Base-by-base conservation (phyloP, 2,329 filamentous ascomycete genomes). In the Ustilaginoidea virens region DNA sequence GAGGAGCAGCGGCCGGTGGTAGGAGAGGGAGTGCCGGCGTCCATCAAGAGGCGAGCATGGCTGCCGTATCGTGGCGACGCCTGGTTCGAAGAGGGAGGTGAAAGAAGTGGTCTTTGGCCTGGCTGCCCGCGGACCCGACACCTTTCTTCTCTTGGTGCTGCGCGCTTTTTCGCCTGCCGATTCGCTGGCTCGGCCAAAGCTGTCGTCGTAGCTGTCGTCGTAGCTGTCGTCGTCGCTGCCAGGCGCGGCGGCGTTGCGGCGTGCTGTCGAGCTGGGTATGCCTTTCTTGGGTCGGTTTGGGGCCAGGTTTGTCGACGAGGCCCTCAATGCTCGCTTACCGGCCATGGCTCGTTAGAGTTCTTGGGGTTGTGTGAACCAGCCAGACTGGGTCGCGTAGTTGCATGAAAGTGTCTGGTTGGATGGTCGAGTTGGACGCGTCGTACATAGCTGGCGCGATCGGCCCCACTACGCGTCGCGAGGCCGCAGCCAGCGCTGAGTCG, bases 1-100 rank as follows among this genome's bases (percentile, higher is more conserved):
- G 2, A 71, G 52, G 3, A 71, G 50, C 4, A 62, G 47, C 1
- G 66, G 65, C 3, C 52, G 50, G 41, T 71, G 66, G 33, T 71
- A 71, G 17, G 38, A 21, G 25, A 33, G 10, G 11, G 35, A 32
- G 23, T 43, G 41, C 4, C 11, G 34, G 4, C 41, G 39, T 10
- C 30, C 27, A 10, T 19, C 21, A 5, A 36, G 33, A 4, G 36
- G 33, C 12, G 27, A 15, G 25, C 41, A 44, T 2, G 35, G 16
- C 17, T 36, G 26, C 18, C 14, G 30, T 13, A 27, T 19, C n/a
- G 33, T 16, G 8, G 23, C 19, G n/a, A 18, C 12, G n/a, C 20
- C 22, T 8, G 30, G 30, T 7, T 29, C 28, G 24, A 40, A 36
- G 12, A 42, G 28, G 3, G 29, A 31, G 17, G 17, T 24, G 17